phyloP scores from a whole-genome alignment of 306 rosid genomes.

The Abrus precatorius region DNA sequence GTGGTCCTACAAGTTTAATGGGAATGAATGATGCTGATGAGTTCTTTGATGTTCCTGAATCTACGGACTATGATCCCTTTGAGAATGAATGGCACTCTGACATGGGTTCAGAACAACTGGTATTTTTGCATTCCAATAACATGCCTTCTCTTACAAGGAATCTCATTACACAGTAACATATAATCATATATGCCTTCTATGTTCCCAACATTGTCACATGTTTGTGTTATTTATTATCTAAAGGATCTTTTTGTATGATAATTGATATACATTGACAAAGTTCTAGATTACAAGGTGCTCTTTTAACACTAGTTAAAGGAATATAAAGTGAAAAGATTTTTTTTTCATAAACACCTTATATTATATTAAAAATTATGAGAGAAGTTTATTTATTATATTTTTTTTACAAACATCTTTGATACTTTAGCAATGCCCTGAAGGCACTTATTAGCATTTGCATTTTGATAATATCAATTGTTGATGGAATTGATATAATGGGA shows the following conservation, averaged over 20 bases:
- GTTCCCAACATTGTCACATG: slow-evolving; percentile 6
- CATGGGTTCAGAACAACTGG: slow-evolving; percentile 58
- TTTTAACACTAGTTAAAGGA: no score
- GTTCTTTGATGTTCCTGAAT: slow-evolving; percentile 91
- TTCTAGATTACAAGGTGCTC: no score
- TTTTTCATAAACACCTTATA: no score
- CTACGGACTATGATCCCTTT: slow-evolving; percentile 62
- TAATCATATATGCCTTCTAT: background rate
- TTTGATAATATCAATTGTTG: slow-evolving; percentile 18
- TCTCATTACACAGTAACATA: no score
- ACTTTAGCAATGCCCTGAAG: no score
- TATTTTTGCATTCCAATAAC: slow-evolving; percentile 43
- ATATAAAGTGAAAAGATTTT: no score
- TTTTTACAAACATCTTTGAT: no score
- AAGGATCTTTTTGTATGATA: background rate
- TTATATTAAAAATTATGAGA: no score
- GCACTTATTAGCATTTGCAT: background rate
- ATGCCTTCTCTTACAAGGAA: background rate
- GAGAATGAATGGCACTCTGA: slow-evolving; percentile 69
- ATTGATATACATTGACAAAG: background rate
- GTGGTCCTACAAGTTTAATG: slow-evolving; percentile 65
- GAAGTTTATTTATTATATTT: no score
- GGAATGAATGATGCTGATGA: slow-evolving; percentile 82
- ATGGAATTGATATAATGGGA: slow-evolving; percentile 34
- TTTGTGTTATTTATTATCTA: slow-evolving; percentile 16